Base-by-base conservation (phyloP, 352 stramenopile species). In the Globisporangium nunn region DNA sequence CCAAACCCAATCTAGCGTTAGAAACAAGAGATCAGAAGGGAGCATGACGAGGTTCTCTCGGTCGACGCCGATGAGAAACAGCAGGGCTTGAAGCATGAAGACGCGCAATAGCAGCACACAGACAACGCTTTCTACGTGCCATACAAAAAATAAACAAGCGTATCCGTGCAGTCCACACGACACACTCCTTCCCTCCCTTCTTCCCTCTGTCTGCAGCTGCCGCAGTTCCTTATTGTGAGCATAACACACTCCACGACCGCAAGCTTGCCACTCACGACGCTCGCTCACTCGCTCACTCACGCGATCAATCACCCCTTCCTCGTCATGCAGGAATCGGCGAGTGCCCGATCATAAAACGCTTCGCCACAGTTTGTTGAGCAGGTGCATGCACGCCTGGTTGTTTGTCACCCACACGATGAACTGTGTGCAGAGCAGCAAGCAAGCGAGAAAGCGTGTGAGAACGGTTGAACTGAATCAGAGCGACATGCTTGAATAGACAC, bases 361-460 rank as follows among this genome's bases (percentile, higher is more conserved):
- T 59, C 81, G 91, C 93, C 93, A 98, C 54, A 98, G 72, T 74
- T 98, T 96, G 78, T 98, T 97, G n/a, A 98, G 77, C 74, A 98
- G 83, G 64, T 97, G 88, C 88, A 98, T 98, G 61, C 87, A 97
- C 44, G 93, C 93, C 56, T 91, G 86, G 66, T 98, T 98, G 71
- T 98, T 97, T 50, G 88, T 96, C 54, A 97, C 89, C 93, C 93
- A 98, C 30, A 98, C 87, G 50, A 98, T 95, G 70, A 98, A 98
- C 74, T 92, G 57, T 35, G 35, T 47, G 12, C 6, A 47, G 12
- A 46, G 41, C n/a, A 45, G 12, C 15, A 29, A 12, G 43, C n/a
- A 12, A 5, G 11, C 10, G 37, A 48, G 18, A 1, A 14, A 11
- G 44, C 7, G 44, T 30, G 44, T 31, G 17, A 6, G 44, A 49